Percentiles rank a stretch among this genome's conserved stretches.
phyloP scores from a whole-genome alignment of 148 eudicot genomes.

The Heliamphora exappendiculata region DNA sequence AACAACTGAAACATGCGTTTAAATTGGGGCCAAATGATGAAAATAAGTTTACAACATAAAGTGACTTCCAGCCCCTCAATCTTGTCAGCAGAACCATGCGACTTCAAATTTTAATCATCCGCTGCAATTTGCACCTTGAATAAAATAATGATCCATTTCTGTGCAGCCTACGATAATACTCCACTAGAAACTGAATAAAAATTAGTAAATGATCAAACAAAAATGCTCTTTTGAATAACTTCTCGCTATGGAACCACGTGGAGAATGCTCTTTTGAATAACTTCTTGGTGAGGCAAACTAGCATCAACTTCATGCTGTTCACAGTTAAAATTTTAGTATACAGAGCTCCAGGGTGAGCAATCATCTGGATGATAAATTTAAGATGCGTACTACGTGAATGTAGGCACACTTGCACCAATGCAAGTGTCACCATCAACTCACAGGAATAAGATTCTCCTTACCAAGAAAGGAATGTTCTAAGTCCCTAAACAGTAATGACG shows the following conservation, averaged over 20 bases:
- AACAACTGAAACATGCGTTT: neutral
- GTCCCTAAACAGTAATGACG: neutral
- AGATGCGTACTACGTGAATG: neutral
- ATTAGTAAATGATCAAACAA: neutral
- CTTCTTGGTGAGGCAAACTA: neutral
- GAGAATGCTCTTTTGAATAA: neutral
- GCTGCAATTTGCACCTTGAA: neutral
- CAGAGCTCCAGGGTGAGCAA: neutral
- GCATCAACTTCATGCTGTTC: neutral
- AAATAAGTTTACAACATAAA: neutral
- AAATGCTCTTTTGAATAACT: neutral
- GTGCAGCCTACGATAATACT: neutral
- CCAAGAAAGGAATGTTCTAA: neutral
- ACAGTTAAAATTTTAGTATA: neutral
- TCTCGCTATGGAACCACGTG: neutral
- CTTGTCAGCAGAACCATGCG: neutral
- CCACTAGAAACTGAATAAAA: neutral
- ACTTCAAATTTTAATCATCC: neutral
- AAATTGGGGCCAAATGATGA: neutral
- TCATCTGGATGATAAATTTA: neutral
- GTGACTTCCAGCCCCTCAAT: neutral
- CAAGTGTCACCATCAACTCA: conserved; percentile 5
- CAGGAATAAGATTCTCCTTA: neutral
- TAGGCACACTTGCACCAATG: neutral
- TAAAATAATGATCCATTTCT: neutral